Base-by-base conservation (phyloP, 495 filamentous ascomycete species). In the Pseudomonodictys pantanalensis region DNA sequence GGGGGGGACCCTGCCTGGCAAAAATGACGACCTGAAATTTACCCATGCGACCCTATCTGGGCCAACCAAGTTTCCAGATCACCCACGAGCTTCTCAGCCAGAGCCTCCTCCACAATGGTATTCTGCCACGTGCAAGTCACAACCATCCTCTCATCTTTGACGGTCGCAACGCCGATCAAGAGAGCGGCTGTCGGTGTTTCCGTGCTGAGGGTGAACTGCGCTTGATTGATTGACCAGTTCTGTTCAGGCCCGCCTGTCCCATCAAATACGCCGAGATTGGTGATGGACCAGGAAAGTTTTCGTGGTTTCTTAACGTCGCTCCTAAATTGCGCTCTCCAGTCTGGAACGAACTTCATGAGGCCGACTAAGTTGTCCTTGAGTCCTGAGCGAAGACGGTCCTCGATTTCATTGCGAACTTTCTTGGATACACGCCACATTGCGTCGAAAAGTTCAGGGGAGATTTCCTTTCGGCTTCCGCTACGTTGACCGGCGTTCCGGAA, bases 191-290 rank as follows among this genome's bases (percentile, higher is more conserved):
- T 41, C 22, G 52, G 52, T 35, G 46, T 46, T 33, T 56, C 52
- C 26, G 51, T 33, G 38, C 51, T 54, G 51, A 54, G 51, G 24
- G 29, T 33, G 43, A 54, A 54, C 35, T 54, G 51, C 51, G 51
- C 51, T 22, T 35, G 51, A 22, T 28, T 17, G 51, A 54, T 54
- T 11, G 51, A 54, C 51, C 51, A 54, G 10, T 18, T 56, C 24
- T 46, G 52, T 33, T 46, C 52, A 38, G 41, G 12, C 10, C 32
- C 41, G 23, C 11, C 46, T 33, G 15, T 47, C 24, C 52, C 52
- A 26, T 56, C 24, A 18, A 56, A 41, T 10, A 56, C 52, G 33
- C 52, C 52, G 7, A 47, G 12, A 35, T 56, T 56, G 41, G 39
- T 56, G 10, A 56, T 28, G 29, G 46, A 24, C 52, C 52, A 56